Evolutionary conservation across 768 basidiomycete genomes (phyloP), one percentile per base, ranked within the genome.

Genomic region (Phanerochaete sordida): DNA sequence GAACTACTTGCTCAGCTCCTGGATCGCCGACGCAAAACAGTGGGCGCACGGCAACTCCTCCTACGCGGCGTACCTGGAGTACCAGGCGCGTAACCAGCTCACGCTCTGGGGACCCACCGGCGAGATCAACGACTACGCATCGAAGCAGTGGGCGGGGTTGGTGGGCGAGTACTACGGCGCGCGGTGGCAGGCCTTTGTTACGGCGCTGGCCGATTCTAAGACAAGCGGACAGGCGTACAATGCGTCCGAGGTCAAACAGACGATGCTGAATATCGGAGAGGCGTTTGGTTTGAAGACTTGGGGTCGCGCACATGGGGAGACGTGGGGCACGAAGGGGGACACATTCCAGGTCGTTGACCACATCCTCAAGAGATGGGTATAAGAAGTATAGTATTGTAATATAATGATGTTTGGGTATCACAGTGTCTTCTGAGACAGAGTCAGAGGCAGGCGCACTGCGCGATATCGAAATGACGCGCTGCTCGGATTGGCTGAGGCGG

Each of bases 61-160:
- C n/a, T 76, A 75, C 55, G 73, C 68, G 0, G 63, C 63, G 26
- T 76, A 73, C 58, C 69, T 78, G 26, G 75, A 73, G 60, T 76
- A 75, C 57, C 69, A 72, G 49, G 74, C 77, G 19, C 67, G 76
- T 23, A 78, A 77, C 62, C 77, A 78, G 65, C 70, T 78, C 63
- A 78, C 76, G 30, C 73, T 78, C 27, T 78, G 77, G 76, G 77
- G 77, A 24, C 76, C 75, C 2, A 69, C 67, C 19, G 75, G 77
- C 16, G 65, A 78, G 67, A 76, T 75, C 70, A 71, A 73, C 56
- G 77, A 77, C 60, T 78, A 78, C 50, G 77, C 76, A 23, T 76
- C 76, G n/a, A 78, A 78, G 57, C 74, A 74, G 61, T 77, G 76
- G 76, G 73, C 70, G 0, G 76, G 77, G 3, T 70, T 78, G 50